Evolutionary conservation across 345 rosid genomes (phyloP).

Genomic region (Corymbia maculata): DNA sequence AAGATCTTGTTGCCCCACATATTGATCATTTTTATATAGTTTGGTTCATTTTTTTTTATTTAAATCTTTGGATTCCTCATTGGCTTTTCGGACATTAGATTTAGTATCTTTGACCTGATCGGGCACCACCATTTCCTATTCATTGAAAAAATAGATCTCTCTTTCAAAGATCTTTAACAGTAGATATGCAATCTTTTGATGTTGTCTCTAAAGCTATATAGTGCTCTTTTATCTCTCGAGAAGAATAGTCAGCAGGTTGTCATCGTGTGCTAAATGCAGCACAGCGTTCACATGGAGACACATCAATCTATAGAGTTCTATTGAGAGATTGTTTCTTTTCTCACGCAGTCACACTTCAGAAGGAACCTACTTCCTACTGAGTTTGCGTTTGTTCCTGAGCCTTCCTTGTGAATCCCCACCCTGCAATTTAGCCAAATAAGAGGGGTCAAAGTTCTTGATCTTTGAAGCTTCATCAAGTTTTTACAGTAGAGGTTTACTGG

Average conservation of each 20-base stretch:
- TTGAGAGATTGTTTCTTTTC: neutral
- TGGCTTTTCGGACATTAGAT: neutral
- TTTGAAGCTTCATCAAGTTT: neutral
- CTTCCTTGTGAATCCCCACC: neutral
- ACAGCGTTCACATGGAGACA: neutral
- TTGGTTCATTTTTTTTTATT: neutral
- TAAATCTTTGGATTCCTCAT: neutral
- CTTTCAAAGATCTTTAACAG: neutral
- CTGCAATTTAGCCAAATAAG: neutral
- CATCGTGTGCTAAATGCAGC: neutral
- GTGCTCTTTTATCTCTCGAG: neutral
- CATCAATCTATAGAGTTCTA: neutral
- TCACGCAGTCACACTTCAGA: neutral
- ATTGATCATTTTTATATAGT: neutral
- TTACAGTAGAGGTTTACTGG: neutral
- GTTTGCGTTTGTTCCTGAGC: neutral
- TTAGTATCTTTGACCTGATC: neutral
- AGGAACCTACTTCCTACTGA: neutral
- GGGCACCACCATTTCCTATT: neutral
- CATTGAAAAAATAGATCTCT: neutral
- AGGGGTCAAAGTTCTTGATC: neutral
- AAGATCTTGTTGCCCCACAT: neutral
- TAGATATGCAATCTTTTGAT: neutral
- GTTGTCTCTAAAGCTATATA: neutral
- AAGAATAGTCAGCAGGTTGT: neutral